Conservation (phyloP, 441 rosid species). For the Eruca vesicaria region DNA sequence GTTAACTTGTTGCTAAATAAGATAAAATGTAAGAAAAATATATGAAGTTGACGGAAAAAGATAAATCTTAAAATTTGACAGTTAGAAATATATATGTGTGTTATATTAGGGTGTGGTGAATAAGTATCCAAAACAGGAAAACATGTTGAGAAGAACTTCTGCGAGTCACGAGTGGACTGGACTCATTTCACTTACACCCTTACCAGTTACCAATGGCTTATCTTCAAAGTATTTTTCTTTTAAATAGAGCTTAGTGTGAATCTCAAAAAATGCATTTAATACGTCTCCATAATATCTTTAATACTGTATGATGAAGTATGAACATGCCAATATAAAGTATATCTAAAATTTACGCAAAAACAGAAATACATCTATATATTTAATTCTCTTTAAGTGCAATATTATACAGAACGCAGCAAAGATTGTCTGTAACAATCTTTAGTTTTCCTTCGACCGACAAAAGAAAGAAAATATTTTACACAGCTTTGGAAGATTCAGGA, state of each 20-base stretch:
- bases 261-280: conserved; percentile 15
- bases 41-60: neutral
- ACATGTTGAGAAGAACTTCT: neutral
- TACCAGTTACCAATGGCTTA: neutral
- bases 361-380: neutral
- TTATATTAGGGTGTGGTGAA: no score
- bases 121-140: neutral
- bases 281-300: neutral
- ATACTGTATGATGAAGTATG: neutral
- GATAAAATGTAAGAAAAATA: neutral
- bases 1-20: neutral
- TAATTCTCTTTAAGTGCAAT: neutral
- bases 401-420: neutral
- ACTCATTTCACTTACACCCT: neutral
- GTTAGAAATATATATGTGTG: no score
- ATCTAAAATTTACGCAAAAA: no score
- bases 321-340: neutral
- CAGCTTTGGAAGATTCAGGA: conserved; percentile 13
- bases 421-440: no score
- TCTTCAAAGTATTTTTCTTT: neutral
- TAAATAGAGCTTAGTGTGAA: neutral
- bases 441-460: neutral
- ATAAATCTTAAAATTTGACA: neutral
- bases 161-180: neutral
- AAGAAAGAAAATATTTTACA: conserved; percentile 9